A percentile compares a stretch with the other conserved stretches of the same genome.
Evolutionary conservation across 305 asterid species (phyloP).

Genomic region (Solanum hybrid): DNA sequence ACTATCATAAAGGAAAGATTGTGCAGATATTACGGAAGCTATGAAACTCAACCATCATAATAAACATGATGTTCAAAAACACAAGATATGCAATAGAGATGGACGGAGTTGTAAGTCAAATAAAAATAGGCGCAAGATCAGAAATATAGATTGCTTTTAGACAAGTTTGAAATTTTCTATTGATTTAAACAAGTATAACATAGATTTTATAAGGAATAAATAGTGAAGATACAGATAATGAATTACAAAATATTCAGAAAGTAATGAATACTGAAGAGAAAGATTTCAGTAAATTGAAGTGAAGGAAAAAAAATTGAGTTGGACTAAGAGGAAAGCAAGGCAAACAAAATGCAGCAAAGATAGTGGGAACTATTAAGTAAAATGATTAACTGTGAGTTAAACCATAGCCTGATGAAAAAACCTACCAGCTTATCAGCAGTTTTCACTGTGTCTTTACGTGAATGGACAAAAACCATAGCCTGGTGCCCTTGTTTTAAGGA

Average conservation of each 20-base stretch:
- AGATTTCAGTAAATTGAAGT: neutral
- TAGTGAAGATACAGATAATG: neutral
- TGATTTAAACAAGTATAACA: neutral
- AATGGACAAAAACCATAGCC: constrained; percentile 97
- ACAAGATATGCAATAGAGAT: neutral
- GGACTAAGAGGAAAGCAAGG: neutral
- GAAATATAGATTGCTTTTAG: neutral
- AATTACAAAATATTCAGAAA: neutral
- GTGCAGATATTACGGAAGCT: neutral
- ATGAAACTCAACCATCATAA: neutral
- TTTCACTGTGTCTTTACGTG: constrained; percentile 94
- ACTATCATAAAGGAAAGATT: neutral
- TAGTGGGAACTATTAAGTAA: neutral
- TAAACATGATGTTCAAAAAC: neutral
- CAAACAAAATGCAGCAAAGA: neutral
- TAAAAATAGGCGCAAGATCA: neutral
- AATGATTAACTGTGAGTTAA: neutral
- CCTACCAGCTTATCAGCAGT: constrained; percentile 90
- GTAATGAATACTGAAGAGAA: neutral
- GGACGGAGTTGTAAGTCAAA: neutral
- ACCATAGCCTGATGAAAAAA: neutral
- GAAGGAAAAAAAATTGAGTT: neutral
- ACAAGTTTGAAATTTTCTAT: neutral
- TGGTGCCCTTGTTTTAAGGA: constrained; percentile 85
- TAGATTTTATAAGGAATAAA: neutral